Evolutionary conservation across 192 early-diverging fungal genomes (phyloP).

Genomic region (Lobulomyces angularis): DNA sequence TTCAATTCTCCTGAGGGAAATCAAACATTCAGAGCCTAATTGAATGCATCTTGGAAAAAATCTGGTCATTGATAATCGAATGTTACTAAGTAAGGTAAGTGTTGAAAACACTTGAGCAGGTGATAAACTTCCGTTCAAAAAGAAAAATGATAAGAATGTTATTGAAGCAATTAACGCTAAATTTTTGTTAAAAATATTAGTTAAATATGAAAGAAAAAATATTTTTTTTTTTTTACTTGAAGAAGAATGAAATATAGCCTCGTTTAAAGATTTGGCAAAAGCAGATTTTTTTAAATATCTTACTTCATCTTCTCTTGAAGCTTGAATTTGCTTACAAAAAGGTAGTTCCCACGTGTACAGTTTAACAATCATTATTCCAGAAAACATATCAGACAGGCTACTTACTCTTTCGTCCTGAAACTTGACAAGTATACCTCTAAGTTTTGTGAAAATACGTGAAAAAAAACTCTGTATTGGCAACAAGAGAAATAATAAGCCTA

Average conservation of each 20-base stretch:
- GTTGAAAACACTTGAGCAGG: not conserved
- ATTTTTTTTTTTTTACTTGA: constrained; percentile 7
- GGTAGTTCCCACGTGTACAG: constrained; percentile 48
- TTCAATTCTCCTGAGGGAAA: not conserved
- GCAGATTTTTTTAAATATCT: constrained; percentile 16
- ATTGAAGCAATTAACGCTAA: constrained; percentile 4
- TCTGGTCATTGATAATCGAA: not conserved
- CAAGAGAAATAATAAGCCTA: constrained; percentile 17
- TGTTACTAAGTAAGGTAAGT: not conserved
- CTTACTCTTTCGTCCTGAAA: constrained; percentile 33
- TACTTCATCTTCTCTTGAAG: constrained; percentile 19
- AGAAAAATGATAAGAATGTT: constrained; percentile 26
- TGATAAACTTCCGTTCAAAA: constrained; percentile 12
- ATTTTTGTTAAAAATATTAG: not conserved
- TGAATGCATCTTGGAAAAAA: constrained; percentile 8
- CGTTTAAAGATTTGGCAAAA: constrained; percentile 27
- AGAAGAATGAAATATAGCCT: constrained; percentile 32
- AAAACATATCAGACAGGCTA: constrained; percentile 24
- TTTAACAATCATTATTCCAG: constrained; percentile 38
- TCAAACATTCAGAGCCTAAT: not conserved
- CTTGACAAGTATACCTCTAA: constrained; percentile 14
- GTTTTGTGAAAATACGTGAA: constrained; percentile 12
- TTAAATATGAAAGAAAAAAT: not conserved
- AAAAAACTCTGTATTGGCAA: constrained; percentile 34
- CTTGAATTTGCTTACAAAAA: constrained; percentile 21